Evolutionary conservation across 371 early-diverging fungal genomes (phyloP), one percentile per base, ranked within the genome.

Genomic region (Apophysomyces trapeziformis): DNA sequence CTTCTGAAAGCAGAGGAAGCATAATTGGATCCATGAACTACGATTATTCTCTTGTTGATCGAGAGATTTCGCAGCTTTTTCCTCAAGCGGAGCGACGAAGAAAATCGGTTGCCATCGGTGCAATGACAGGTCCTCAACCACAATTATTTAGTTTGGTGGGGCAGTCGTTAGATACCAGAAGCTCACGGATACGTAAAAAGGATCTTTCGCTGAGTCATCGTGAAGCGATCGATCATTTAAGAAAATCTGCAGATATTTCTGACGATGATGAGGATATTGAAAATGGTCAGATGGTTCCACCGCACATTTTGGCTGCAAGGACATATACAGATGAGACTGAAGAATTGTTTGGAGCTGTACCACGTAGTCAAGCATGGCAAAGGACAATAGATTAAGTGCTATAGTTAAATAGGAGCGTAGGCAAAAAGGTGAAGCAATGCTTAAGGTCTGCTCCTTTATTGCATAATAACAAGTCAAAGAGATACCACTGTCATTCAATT

Each of bases 331-430:
- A 77, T 47, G 76, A 78, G 62, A 59, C 69, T 1, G 77, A 81
- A 63, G 73, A 71, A n/a, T 21, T 76, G 14, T 81, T 74, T 76
- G 81, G 78, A 3, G 72, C 76, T 2, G 68, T 76, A 12, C 81
- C 81, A 50, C 63, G 68, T 38, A 67, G 69, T 26, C 54, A 50
- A 50, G 21, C 21, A 26, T 50, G 54, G 54, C 54, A 50, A 11
- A n/a, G 54, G 11, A 50, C 54, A 50, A 50, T 50, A 26, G 54
- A 50, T 9, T 50, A 21, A 50, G 5, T 26, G 32, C 1, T 26
- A 26, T 26, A 26, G 32, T 26, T 26, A 5, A 8, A 11, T 21
- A 18, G 7, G 21, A 18, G n/a, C 21, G 21, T 8, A 50, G 32
- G 32, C 32, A 2, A 26, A 26, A 26, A 26, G 1, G 32, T 26